These are phyloP conservation scores for Trichoderma asperellum DNA, from an alignment of 2,329 filamentous ascomycete species.

Conservation along the genomic window DNA sequence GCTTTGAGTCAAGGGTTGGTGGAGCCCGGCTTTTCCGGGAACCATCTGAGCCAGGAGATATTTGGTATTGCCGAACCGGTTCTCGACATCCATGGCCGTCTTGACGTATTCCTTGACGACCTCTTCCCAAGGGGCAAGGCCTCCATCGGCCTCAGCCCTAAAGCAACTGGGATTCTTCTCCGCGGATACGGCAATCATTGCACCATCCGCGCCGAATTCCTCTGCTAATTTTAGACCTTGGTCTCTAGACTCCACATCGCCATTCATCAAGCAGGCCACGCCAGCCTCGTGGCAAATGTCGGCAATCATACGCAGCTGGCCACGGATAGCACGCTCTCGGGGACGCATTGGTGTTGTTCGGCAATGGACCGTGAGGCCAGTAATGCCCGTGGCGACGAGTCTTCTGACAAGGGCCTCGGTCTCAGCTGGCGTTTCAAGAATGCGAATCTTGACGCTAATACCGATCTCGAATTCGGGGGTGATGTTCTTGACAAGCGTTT, in stretches of 20 bases:
- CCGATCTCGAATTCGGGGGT: slow-evolving; percentile 80
- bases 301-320: slow-evolving; percentile 82
- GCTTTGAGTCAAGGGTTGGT: slow-evolving; percentile 63
- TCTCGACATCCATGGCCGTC: slow-evolving; percentile 74
- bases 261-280: slow-evolving; percentile 94
- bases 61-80: slow-evolving; percentile 91
- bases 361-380: slow-evolving; percentile 90
- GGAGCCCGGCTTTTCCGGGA: slow-evolving; percentile 72
- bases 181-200: slow-evolving; percentile 94
- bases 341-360: slow-evolving; percentile 96
- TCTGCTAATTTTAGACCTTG: slow-evolving; percentile 71
- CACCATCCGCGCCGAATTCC: slow-evolving; percentile 87
- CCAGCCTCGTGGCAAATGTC: slow-evolving; percentile 80
- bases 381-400: slow-evolving; percentile 87
- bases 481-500: slow-evolving; percentile 78
- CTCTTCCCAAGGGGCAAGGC: slow-evolving; percentile 72
- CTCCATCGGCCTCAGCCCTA: slow-evolving; percentile 68
- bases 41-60: slow-evolving; percentile 85
- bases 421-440: slow-evolving; percentile 75
- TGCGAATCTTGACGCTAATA: slow-evolving; percentile 94
- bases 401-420: slow-evolving; percentile 78
- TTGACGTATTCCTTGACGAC: slow-evolving; percentile 77
- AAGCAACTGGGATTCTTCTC: slow-evolving; percentile 93
- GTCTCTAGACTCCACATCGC: slow-evolving; percentile 78
- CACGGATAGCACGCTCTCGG: slow-evolving; percentile 81